phyloP scores from a whole-genome alignment of 495 filamentous ascomycete species.

The Parathielavia appendiculata region DNA sequence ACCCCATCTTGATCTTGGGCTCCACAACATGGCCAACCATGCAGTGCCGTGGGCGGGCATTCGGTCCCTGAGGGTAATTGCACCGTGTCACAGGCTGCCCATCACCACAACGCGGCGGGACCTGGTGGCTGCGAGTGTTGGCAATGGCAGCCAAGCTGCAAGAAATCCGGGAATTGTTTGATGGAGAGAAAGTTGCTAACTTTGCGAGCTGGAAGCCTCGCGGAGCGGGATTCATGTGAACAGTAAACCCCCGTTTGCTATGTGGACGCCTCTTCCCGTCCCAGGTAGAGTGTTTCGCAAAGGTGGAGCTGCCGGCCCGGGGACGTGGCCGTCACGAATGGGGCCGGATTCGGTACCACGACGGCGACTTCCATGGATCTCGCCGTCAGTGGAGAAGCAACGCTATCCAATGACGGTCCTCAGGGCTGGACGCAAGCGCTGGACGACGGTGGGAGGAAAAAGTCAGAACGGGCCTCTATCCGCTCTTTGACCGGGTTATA shows the following conservation, averaged over 20 bases:
- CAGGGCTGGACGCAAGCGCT: slow-evolving; percentile 15
- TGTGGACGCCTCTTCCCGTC: not conserved
- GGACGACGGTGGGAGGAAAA: slow-evolving; percentile 17
- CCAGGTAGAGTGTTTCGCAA: not conserved
- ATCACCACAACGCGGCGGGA: slow-evolving; percentile 15
- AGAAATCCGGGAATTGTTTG: not conserved
- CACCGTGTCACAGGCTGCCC: slow-evolving; percentile 16
- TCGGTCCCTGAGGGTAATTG: slow-evolving; percentile 10
- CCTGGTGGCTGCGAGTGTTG: slow-evolving; percentile 1
- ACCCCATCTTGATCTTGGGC: too few species aligned
- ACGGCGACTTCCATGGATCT: slow-evolving; percentile 24
- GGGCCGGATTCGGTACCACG: slow-evolving; percentile 29
- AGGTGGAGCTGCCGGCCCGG: slow-evolving; percentile 11
- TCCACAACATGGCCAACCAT: too few species aligned
- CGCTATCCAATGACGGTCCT: slow-evolving; percentile 23
- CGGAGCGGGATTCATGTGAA: not conserved
- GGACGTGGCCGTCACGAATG: slow-evolving; percentile 15
- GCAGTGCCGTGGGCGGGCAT: too few species aligned
- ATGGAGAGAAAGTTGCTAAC: not conserved
- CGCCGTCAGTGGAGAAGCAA: slow-evolving; percentile 20
- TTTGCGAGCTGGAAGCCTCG: not conserved
- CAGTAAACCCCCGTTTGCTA: not conserved
- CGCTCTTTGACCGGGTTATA: slow-evolving; percentile 10
- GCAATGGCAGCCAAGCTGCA: not conserved
- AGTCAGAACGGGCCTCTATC: slow-evolving; percentile 6